A percentile compares a stretch with the other conserved stretches of the same genome.
These are phyloP conservation scores for Paecilomyces sp. DNA, from an alignment of 2,329 filamentous ascomycete species.

Conservation along the genomic window DNA sequence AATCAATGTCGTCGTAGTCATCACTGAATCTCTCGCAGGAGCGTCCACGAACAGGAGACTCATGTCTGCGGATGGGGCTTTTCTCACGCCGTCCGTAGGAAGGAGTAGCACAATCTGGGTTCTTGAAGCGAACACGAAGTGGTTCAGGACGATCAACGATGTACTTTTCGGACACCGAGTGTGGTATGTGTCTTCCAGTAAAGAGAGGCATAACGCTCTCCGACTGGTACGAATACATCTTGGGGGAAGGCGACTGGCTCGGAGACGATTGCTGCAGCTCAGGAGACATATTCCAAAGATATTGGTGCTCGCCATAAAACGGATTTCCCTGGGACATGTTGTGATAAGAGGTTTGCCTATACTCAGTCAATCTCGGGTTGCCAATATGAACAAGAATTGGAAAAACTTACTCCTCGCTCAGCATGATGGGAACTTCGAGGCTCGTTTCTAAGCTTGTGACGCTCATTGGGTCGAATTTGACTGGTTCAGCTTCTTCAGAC, in stretches of 20 bases:
- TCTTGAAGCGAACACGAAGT: background rate
- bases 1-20: constrained; percentile 10
- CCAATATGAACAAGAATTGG: background rate
- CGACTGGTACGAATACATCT: background rate
- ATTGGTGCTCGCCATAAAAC: constrained; percentile 16
- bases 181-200: constrained; percentile 8
- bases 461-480: constrained; percentile 11
- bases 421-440: constrained; percentile 21
- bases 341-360: constrained; percentile 15
- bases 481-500: constrained; percentile 5
- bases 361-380: constrained; percentile 5
- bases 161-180: constrained; percentile 13
- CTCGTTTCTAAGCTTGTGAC: constrained; percentile 12
- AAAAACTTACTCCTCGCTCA: constrained; percentile 18
- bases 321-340: constrained; percentile 20
- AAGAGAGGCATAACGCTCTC: background rate
- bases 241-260: constrained; percentile 11
- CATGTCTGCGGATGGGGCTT: background rate
- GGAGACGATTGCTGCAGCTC: constrained; percentile 6
- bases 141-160: constrained; percentile 4
- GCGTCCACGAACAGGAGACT: constrained; percentile 4
- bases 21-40: constrained; percentile 3
- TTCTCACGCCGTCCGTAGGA: background rate
- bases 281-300: constrained; percentile 13
- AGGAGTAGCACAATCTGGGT: background rate